A percentile compares a stretch with the other conserved stretches of the same genome.
Evolutionary conservation across 2,329 filamentous ascomycete species (phyloP).

Genomic region (Elsinoe australis): DNA sequence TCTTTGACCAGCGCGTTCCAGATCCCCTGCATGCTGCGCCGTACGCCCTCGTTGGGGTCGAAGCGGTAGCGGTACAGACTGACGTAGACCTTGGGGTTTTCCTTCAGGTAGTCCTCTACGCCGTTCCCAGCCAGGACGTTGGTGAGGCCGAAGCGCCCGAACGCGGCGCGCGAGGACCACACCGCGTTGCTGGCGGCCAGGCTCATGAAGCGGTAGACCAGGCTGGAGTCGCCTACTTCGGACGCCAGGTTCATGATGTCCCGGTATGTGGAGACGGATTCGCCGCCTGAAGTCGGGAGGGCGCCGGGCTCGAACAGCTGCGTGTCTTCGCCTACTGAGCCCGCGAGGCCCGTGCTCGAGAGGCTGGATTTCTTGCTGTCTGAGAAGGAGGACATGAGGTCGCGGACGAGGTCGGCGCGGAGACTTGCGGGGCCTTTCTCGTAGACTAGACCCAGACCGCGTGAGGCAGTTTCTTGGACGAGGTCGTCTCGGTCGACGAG

Average conservation of each 20-base stretch:
- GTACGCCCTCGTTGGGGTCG: slow-evolving; percentile 88
- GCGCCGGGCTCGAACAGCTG: slow-evolving; percentile 89
- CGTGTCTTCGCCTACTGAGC: slow-evolving; percentile 81
- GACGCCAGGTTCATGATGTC: slow-evolving; percentile 94
- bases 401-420: slow-evolving; percentile 74
- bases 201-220: slow-evolving; percentile 99
- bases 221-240: slow-evolving; percentile 87
- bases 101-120: slow-evolving; percentile 55
- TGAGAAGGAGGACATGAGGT: slow-evolving; percentile 80
- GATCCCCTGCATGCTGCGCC: slow-evolving; percentile 93
- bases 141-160: slow-evolving; percentile 87
- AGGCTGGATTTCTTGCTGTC: slow-evolving; percentile 62
- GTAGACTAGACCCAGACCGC: slow-evolving; percentile 86
- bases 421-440: slow-evolving; percentile 78
- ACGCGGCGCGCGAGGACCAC: slow-evolving; percentile 94
- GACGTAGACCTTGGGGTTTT: slow-evolving; percentile 90
- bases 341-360: slow-evolving; percentile 33
- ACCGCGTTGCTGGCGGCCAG: slow-evolving; percentile 91
- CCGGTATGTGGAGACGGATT: slow-evolving; percentile 86
- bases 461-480: slow-evolving; percentile 89
- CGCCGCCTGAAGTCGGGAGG: slow-evolving; percentile 77
- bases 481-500: slow-evolving; percentile 84
- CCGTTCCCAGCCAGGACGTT: slow-evolving; percentile 72
- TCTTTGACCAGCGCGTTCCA: slow-evolving; percentile 96
- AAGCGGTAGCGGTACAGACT: slow-evolving; percentile 93